Evolutionary conservation across 768 basidiomycete genomes (phyloP), one percentile per base, ranked within the genome.

Genomic region (Hebeloma cylindrosporum): DNA sequence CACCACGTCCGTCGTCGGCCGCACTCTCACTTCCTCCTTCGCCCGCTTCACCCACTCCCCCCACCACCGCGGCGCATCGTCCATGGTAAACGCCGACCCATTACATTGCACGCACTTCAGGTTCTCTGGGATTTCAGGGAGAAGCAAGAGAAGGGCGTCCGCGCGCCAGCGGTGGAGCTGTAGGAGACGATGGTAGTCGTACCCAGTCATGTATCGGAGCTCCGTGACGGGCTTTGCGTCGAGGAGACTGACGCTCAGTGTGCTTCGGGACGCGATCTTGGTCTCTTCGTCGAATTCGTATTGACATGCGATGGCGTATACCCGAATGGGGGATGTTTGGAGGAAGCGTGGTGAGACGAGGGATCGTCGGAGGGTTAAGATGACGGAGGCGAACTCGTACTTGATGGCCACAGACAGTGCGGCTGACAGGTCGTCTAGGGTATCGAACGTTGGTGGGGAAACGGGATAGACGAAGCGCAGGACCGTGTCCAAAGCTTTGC

Each of bases 41-140:
- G 83, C 85, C 45, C 67, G 57, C 58, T 58, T 72, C 59, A 77
- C 73, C 54, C 78, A 89, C 48, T 78, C 77, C 16, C 59, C 58
- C 85, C 85, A 88, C 86, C 85, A 88, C 60, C 73, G 75, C 16
- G 87, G 86, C 4, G 72, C 69, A 4, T 68, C 66, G 45, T 77
- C 67, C 38, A 71, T 64, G 2, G 71, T 67, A 50, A 61, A 60
- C 6, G 65, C 48, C 2, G 69, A 70, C 4, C 79, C 78, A 29
- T 83, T 86, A 54, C 84, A 88, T 48, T 82, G 78, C 66, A 80
- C 75, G 62, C 87, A 88, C 60, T 79, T 79, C 51, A 83, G 56
- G 25, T 76, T 70, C 3, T 72, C 68, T 0, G 76, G 65, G 14
- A 68, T 58, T 46, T 68, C 63, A n/a, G n/a, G n/a, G 6, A 87